Base-by-base conservation (phyloP, 2,329 filamentous ascomycete species). In the Alternaria brassicae region DNA sequence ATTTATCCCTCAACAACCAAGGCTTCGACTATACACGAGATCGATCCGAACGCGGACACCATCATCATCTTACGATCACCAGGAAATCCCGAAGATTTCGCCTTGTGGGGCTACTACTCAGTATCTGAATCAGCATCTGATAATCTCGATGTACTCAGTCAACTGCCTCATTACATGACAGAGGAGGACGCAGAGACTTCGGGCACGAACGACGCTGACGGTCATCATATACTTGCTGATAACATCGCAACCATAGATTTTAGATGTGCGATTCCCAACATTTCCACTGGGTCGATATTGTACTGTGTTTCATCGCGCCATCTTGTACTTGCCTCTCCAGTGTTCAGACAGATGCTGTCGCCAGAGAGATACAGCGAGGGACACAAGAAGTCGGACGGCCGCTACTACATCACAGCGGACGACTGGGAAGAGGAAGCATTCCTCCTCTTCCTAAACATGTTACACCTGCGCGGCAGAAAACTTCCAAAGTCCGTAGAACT, bases 401-500 rank as follows among this genome's bases (percentile, higher is more conserved):
- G 53, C 4, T 49, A 56, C 28, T 37, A 60, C 4, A 52, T 53
- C 8, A 15, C 17, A 10, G 27, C 30, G 4, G 47, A 60, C 13
- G 56, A 62, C 71, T 65, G 57, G 55, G 73, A 83, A 50, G 67
- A 74, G 6, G 69, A 77, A 8, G 80, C 80, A 0, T 73, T 83
- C 5, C 66, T 76, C 13, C 77, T 80, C 13, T 61, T 83, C 1
- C 67, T 84, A 52, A 78, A 82, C 57, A 79, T 81, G 15, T 69
- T 84, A n/a, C 82, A 84, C 67, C 71, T 78, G 52, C 75, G 75
- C 3, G 75, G 70, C 8, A 61, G 70, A 30, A 73, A 78, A 36
- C 74, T 84, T 7, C 81, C 81, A 0, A 66, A 17, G 5, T 0
- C 9, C 2, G 30, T 27, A 1, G 3, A 6, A 17, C 19, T 56